Evolutionary conservation across 1,284 basidiomycete species (phyloP), one percentile per base, ranked within the genome.

Genomic region (Moesziomyces sp.): DNA sequence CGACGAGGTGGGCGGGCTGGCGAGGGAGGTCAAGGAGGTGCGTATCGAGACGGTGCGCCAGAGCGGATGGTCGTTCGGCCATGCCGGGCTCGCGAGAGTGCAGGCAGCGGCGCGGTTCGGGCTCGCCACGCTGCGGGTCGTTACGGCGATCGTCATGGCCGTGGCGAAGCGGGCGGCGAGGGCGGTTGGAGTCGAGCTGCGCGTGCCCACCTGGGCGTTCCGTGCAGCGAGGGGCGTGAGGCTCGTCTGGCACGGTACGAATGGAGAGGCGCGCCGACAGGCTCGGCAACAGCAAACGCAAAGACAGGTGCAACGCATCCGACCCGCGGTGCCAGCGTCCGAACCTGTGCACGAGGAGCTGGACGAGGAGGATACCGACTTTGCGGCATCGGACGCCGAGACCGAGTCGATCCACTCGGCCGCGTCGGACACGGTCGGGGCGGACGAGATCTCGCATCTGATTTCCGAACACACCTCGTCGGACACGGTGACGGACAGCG

Each of bases 181-280:
- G 11, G 33, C 60, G 6, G 9, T 64, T 16, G 63, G 67, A 8
- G 44, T 68, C 1, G 59, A 63, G 21, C 64, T 71, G 8, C 48
- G 54, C 40, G 51, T 73, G 6, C 79, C 78, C 4, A 45, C 5
- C 16, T 67, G 56, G 58, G 54, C 75, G 3, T 69, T 55, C 21
- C 26, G 46, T 3, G 19, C 57, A 16, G 59, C 76, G n/a, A 68
- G 79, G 10, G 45, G 66, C 16, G 52, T 70, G 16, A 65, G 81
- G 48, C 71, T 83, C 14, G 58, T 76, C 28, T 83, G 81, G 81
- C 81, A 83, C 52, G 81, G 81, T 10, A 55, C 66, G 33, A 81
- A 77, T 44, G 81, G 81, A 42, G 81, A 83, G 50, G 58, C 66
- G 38, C 43, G 66, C 14, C 62, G 66, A 21, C 52, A 56, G 38